Conservation (phyloP, 2,329 filamentous ascomycete genomes). For the Neocucurbitaria cava region DNA sequence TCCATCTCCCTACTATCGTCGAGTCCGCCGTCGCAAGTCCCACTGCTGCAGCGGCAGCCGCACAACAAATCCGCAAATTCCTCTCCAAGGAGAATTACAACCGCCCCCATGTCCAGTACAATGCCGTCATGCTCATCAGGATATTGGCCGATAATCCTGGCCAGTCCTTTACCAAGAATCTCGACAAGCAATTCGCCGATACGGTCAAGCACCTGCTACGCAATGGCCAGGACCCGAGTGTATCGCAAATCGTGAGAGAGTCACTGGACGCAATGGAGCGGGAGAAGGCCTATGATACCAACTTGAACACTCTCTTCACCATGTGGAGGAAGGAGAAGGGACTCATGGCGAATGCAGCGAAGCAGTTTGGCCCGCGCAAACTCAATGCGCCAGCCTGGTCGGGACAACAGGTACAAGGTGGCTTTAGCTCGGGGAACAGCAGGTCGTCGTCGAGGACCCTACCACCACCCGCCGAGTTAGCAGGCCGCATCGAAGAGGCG, state of each 20-base stretch:
- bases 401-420: conserved; percentile 26
- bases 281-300: conserved; percentile 76
- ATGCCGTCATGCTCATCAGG: conserved; percentile 91
- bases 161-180: conserved; percentile 84
- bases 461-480: conserved; percentile 78
- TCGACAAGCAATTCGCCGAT: conserved; percentile 84
- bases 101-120: conserved; percentile 82
- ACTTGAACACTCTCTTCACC: conserved; percentile 71
- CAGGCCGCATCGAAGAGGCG: conserved; percentile 86
- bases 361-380: conserved; percentile 47
- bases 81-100: conserved; percentile 73
- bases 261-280: conserved; percentile 80
- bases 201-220: conserved; percentile 78
- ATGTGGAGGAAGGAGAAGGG: conserved; percentile 87
- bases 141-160: conserved; percentile 94
- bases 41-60: conserved; percentile 80
- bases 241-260: conserved; percentile 86
- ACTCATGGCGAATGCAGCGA: conserved; percentile 56
- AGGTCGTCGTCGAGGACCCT: conserved; percentile 36
- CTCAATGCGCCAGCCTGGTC: conserved; percentile 55
- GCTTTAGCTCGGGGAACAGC: conserved; percentile 26
- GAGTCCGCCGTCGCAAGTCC: conserved; percentile 94
- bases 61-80: conserved; percentile 80
- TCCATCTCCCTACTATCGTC: conserved; percentile 91
- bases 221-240: conserved; percentile 73